Base-by-base conservation (phyloP, 2,329 filamentous ascomycete species). In the Rhytidhysteron rufulum region DNA sequence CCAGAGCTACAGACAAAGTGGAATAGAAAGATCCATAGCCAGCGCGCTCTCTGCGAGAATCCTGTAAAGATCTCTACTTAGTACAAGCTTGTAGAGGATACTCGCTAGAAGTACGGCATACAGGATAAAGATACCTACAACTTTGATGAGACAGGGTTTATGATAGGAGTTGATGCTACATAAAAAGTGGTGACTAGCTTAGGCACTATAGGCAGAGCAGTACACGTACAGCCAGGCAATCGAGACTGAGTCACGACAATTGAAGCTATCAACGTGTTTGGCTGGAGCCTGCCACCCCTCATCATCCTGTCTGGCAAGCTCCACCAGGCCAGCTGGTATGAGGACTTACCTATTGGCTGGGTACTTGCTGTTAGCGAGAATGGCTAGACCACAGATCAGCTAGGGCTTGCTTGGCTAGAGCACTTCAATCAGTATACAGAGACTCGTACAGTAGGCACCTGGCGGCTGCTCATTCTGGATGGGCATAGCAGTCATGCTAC, bases 201-300 rank as follows among this genome's bases (percentile, higher is more conserved):
- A 19, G 15, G 22, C 22, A 34, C n/a, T n/a, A n/a, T n/a, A n/a
- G n/a, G n/a, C n/a, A n/a, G n/a, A n/a, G n/a, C 9, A 16, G 6
- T 8, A 17, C 29, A 11, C 16, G 24, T 30, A 15, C 16, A 20
- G 29, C 17, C 1, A 33, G 11, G 5, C 18, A 33, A 24, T 11
- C 18, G 27, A 22, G 31, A 40, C 34, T 33, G 7, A 30, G 37
- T 46, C 10, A 45, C 39, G 13, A 16, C 15, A 8, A 45, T 45
- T 19, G 20, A 40, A 18, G 31, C 29, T n/a, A n/a, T n/a, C n/a
- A 42, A 42, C 27, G 40, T 38, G 19, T 25, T 17, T 37, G 21
- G 45, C 18, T 43, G 16, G n/a, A 37, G n/a, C 25, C 18, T 45
- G n/a, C 40, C 31, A 40, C 43, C 35, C 8, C 40, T 49, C 21